A percentile compares a stretch with the other conserved stretches of the same genome.
Conservation (phyloP, 441 rosid species). For the Pelargonium cotyledonis region DNA sequence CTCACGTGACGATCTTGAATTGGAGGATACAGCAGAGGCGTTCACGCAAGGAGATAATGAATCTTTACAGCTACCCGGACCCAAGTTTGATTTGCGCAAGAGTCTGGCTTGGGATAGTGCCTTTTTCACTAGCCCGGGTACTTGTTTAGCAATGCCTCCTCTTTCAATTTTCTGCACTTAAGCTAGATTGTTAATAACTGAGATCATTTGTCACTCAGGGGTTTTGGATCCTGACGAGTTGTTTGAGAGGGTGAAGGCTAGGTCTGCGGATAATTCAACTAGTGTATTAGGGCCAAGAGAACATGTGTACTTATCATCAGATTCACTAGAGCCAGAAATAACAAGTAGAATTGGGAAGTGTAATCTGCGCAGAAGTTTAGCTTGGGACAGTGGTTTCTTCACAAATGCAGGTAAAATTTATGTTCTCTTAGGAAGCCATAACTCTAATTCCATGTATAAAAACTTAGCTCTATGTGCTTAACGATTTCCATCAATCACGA, state of each 20-base stretch:
- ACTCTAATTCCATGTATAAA: background rate
- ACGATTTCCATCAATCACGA: background rate
- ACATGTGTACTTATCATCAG: conserved; percentile 18
- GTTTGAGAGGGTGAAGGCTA: conserved; percentile 38
- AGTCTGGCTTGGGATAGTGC: conserved; percentile 79
- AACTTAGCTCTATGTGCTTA: background rate
- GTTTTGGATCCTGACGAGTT: conserved; percentile 63
- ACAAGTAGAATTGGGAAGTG: conserved; percentile 19
- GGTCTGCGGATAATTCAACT: conserved; percentile 24
- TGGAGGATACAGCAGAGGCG: conserved; percentile 3
- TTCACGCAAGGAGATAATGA: conserved; percentile 9
- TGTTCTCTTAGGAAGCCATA: background rate
- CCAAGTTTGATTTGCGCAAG: conserved; percentile 38
- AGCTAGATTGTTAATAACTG: conserved; percentile 1
- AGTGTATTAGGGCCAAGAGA: conserved; percentile 11
- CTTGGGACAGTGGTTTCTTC: conserved; percentile 63
- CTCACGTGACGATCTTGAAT: conserved; percentile 1
- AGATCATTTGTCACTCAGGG: conserved; percentile 29
- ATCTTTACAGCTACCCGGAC: background rate
- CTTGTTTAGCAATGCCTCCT: background rate
- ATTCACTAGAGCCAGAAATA: conserved; percentile 15
- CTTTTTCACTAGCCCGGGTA: conserved; percentile 66
- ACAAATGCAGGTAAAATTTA: conserved; percentile 44
- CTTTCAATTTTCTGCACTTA: background rate
- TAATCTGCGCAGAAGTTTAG: conserved; percentile 51